phyloP scores from a whole-genome alignment of 176 grass and related monocot species.

The Oryza coarctata region DNA sequence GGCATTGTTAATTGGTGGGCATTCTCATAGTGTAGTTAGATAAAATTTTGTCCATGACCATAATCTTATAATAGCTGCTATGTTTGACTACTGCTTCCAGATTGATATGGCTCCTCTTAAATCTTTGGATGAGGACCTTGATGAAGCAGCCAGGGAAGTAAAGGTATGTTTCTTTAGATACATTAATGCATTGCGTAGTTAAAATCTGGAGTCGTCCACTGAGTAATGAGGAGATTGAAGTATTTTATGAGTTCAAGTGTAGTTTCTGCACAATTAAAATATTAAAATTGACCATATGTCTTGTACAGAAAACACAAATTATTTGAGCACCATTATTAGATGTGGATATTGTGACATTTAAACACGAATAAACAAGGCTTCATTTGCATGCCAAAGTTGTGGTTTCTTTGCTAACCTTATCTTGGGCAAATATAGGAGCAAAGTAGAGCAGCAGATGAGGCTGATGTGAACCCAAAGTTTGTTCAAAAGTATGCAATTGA shows the following conservation, averaged over 20 bases:
- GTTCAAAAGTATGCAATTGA: slow-evolving; percentile 71
- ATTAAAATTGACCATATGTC: neutral
- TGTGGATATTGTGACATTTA: neutral
- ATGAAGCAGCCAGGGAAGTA: slow-evolving; percentile 79
- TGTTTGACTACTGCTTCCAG: slow-evolving; percentile 36
- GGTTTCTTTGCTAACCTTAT: neutral
- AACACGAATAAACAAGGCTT: neutral
- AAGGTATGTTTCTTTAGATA: slow-evolving; percentile 52
- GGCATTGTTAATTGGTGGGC: neutral
- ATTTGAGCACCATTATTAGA: neutral
- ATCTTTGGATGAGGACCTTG: slow-evolving; percentile 90
- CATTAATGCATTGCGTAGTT: neutral
- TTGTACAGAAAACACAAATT: neutral
- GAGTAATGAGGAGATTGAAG: neutral
- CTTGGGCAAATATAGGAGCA: slow-evolving; percentile 51
- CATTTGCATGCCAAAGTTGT: neutral
- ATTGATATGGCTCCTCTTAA: slow-evolving; percentile 72
- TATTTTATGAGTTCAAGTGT: neutral
- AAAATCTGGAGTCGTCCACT: neutral
- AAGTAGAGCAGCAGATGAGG: slow-evolving; percentile 55
- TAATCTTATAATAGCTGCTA: slow-evolving; percentile 3
- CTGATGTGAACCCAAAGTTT: slow-evolving; percentile 46
- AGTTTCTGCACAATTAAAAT: neutral
- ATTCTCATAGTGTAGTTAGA: neutral
- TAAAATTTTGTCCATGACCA: neutral